These are phyloP conservation scores for Fusarium sp. DNA, from an alignment of 2,329 filamentous ascomycete species.

Conservation along the genomic window DNA sequence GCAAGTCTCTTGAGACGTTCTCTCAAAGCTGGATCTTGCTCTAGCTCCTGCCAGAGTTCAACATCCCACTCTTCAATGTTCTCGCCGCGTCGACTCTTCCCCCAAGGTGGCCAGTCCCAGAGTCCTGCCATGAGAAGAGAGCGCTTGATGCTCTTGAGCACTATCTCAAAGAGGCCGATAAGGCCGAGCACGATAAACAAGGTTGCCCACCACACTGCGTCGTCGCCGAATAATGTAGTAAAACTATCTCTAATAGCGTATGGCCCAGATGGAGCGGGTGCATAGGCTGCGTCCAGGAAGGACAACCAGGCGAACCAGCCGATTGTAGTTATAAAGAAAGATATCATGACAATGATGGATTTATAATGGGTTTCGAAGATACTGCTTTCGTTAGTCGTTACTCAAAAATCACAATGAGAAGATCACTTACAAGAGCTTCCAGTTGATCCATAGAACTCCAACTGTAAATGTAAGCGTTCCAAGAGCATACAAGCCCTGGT, in stretches of 20 bases:
- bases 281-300: slow-evolving; percentile 76
- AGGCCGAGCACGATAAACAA: slow-evolving; percentile 73
- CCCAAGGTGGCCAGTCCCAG: slow-evolving; percentile 63
- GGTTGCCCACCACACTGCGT: slow-evolving; percentile 80
- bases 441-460: slow-evolving; percentile 78
- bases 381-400: slow-evolving; percentile 52
- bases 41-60: slow-evolving; percentile 70
- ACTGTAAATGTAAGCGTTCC: slow-evolving; percentile 80
- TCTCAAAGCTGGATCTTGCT: slow-evolving; percentile 62
- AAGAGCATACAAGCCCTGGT: slow-evolving; percentile 79
- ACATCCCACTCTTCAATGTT: slow-evolving; percentile 65
- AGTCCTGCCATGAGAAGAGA: slow-evolving; percentile 60
- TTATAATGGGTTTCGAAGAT: slow-evolving; percentile 85
- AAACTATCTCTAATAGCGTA: slow-evolving; percentile 81
- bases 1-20: slow-evolving; percentile 59
- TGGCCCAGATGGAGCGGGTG: slow-evolving; percentile 58
- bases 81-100: slow-evolving; percentile 51
- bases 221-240: slow-evolving; percentile 73
- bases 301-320: slow-evolving; percentile 83
- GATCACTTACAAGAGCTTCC: slow-evolving; percentile 78
- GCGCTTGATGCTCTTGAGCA: slow-evolving; percentile 64
- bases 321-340: slow-evolving; percentile 69
- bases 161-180: slow-evolving; percentile 74
- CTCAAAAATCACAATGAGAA: background rate
- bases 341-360: slow-evolving; percentile 70